These are phyloP conservation scores for Logfia minima DNA, from an alignment of 129 eudicot genomes.

Conservation along the genomic window DNA sequence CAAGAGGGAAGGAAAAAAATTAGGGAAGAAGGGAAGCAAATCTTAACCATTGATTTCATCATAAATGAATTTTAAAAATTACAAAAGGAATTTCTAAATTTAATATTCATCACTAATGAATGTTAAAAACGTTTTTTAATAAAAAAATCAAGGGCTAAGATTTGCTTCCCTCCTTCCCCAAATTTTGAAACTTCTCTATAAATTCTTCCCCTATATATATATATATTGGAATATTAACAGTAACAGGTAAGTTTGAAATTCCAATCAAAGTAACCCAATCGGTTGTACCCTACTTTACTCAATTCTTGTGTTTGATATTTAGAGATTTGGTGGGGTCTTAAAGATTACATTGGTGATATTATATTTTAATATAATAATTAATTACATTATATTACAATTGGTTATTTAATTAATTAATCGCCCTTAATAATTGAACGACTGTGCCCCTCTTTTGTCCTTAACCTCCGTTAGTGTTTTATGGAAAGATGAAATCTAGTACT, in stretches of 20 bases:
- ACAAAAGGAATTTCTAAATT: no score
- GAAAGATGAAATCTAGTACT: slow-evolving; percentile 40
- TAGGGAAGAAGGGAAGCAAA: no score
- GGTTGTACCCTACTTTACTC: slow-evolving; percentile 28
- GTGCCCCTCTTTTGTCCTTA: slow-evolving; percentile 46
- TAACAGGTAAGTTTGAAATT: slow-evolving; percentile 5
- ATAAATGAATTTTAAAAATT: no score
- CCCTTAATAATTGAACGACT: slow-evolving; percentile 47
- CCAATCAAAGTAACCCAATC: slow-evolving; percentile 20
- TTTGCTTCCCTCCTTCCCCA: no score
- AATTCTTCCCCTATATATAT: no score
- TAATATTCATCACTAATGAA: no score
- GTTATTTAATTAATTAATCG: slow-evolving; percentile 32
- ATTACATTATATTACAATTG: slow-evolving; percentile 13
- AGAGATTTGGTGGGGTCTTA: slow-evolving; percentile 48
- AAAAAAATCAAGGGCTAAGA: no score
- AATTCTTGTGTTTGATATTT: slow-evolving; percentile 28
- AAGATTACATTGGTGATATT: slow-evolving; percentile 34
- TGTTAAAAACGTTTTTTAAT: no score
- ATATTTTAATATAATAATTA: slow-evolving; percentile 7
- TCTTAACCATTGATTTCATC: no score
- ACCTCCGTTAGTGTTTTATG: slow-evolving; percentile 45
- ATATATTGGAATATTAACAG: not conserved
- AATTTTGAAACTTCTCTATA: no score
- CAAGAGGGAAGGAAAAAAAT: no score